phyloP scores from a whole-genome alignment of 2,329 filamentous ascomycete species.

The Cryphonectria radicalis region DNA sequence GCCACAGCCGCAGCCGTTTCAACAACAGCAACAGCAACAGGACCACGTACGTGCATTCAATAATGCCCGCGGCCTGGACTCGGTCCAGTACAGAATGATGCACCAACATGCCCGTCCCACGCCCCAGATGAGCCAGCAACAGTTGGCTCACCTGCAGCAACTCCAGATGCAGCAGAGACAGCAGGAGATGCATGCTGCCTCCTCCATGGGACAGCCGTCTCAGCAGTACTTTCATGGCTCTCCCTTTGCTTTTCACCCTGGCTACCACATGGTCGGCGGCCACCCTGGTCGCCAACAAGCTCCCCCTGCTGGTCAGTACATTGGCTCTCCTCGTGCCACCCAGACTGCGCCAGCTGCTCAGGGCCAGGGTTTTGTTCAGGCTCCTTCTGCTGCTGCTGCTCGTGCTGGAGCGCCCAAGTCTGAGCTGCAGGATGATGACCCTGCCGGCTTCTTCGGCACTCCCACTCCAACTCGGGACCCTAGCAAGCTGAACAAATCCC shows the following conservation, averaged over 20 bases:
- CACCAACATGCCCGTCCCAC: not conserved
- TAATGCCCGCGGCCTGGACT: not conserved
- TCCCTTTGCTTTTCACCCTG: not conserved
- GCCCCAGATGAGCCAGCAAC: not conserved
- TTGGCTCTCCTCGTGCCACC: not conserved
- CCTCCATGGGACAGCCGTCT: not conserved
- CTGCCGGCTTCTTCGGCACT: conserved; percentile 1
- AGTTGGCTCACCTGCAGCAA: conserved; percentile 5
- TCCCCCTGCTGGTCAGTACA: not conserved
- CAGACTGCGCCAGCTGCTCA: not conserved
- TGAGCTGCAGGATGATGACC: conserved; percentile 7
- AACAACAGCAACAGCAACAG: conserved; percentile 12
- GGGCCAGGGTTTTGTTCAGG: not conserved
- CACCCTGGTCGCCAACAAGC: not conserved
- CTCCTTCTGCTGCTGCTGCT: not conserved
- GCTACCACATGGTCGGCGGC: not conserved
- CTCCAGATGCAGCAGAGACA: not conserved
- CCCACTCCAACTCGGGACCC: not conserved
- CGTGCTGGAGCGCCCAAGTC: not conserved
- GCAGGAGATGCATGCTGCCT: not conserved
- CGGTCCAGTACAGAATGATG: not conserved
- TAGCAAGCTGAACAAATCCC: not conserved
- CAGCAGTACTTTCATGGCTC: not conserved
- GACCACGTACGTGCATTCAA: not conserved
- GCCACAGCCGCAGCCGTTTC: not conserved